Percentiles rank a stretch among this genome's conserved stretches.
Evolutionary conservation across 371 early-diverging fungal genomes (phyloP).

Genomic region (Rhizopus delemar): DNA sequence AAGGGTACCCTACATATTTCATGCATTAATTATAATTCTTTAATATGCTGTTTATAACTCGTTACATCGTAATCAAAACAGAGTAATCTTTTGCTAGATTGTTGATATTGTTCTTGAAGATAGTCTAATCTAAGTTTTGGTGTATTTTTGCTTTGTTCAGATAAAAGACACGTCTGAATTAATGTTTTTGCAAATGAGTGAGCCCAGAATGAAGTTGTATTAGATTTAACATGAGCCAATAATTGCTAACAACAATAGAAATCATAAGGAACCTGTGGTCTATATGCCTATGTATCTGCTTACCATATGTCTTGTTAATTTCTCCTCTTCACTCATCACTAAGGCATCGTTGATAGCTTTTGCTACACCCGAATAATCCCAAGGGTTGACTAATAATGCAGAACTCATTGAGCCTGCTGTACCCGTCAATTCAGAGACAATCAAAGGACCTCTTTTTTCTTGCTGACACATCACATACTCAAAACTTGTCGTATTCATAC

Average conservation of each 20-base stretch:
- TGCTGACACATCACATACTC: conserved; percentile 98
- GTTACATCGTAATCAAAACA: conserved; percentile 89
- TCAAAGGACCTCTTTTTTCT: conserved; percentile 86
- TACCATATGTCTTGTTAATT: conserved; percentile 73
- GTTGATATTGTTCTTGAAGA: conserved; percentile 51
- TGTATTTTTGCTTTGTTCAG: conserved; percentile 67
- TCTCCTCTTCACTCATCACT: conserved; percentile 81
- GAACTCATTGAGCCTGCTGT: conserved; percentile 91
- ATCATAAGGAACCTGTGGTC: not conserved
- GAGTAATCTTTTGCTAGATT: conserved; percentile 66
- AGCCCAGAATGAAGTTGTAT: conserved; percentile 95
- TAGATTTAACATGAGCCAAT: conserved; percentile 80
- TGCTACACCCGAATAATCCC: conserved; percentile 95
- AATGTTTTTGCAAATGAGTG: conserved; percentile 72
- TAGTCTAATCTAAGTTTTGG: conserved; percentile 60
- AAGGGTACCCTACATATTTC: conserved; percentile 70
- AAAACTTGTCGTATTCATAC: conserved; percentile 98
- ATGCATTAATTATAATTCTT: not conserved
- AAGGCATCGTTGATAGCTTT: conserved; percentile 89
- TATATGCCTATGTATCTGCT: not conserved
- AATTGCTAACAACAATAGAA: conserved; percentile 61
- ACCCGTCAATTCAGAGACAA: conserved; percentile 97
- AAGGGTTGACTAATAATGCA: conserved; percentile 95
- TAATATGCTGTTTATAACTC: conserved; percentile 2
- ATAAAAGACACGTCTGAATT: conserved; percentile 38